Conservation (phyloP, 176 grass and related monocot species). For the Triticum monococcum region DNA sequence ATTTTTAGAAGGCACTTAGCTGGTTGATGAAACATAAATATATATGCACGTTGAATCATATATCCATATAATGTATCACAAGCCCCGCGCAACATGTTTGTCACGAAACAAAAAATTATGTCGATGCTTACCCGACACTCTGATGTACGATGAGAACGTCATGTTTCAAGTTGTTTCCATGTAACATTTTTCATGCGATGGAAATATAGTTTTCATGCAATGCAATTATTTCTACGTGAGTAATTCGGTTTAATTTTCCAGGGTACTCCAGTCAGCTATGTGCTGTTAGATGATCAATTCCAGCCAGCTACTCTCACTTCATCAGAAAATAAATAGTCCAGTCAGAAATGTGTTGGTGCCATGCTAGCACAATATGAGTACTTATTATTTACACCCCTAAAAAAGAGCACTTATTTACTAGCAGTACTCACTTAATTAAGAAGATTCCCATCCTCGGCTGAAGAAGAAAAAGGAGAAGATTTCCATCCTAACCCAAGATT, state of each 20-base stretch:
- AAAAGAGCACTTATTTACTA: too few relatives aligned
- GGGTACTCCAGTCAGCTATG: background rate
- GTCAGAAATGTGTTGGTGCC: slow-evolving; percentile 9
- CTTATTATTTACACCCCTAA: background rate
- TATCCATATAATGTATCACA: too few relatives aligned
- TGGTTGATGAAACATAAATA: background rate
- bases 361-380: background rate
- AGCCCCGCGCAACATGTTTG: background rate
- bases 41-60: too few relatives aligned
- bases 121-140: background rate
- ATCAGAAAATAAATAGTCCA: slow-evolving; percentile 7
- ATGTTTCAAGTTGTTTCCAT: background rate
- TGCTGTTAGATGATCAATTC: background rate
- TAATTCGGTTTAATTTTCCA: background rate
- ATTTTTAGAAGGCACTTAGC: background rate
- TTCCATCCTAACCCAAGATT: background rate
- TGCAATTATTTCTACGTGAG: background rate
- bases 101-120: background rate
- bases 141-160: background rate
- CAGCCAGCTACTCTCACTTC: background rate
- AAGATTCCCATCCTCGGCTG: background rate
- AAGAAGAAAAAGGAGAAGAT: too few relatives aligned
- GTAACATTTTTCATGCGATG: background rate
- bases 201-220: background rate
- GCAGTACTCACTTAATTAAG: background rate